These are phyloP conservation scores for Trichophyton simii DNA, from an alignment of 2,329 filamentous ascomycete genomes.

Conservation along the genomic window DNA sequence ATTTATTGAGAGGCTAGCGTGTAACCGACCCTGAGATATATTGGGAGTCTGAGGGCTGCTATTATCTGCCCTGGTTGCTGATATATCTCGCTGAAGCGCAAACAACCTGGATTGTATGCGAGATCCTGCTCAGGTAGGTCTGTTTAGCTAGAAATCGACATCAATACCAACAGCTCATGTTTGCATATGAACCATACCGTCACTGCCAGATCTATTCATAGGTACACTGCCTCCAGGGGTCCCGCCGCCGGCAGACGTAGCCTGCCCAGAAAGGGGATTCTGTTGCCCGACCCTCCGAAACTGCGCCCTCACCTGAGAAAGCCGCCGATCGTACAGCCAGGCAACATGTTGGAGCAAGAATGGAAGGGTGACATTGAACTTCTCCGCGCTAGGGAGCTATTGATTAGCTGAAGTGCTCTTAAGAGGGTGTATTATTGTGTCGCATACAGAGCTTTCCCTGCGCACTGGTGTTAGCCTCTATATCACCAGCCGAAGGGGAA, in stretches of 20 bases:
- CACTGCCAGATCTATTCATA: constrained; percentile 22
- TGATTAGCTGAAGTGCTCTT: neutral
- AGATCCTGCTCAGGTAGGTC: constrained; percentile 20
- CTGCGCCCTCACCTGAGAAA: constrained; percentile 79
- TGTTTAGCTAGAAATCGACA: neutral
- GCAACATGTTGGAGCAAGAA: constrained; percentile 89
- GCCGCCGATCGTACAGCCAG: constrained; percentile 83
- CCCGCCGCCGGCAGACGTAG: constrained; percentile 31
- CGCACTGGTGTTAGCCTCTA: constrained; percentile 14
- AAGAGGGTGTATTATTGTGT: neutral
- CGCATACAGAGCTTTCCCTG: constrained; percentile 63
- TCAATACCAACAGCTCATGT: neutral
- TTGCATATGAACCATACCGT: constrained; percentile 17
- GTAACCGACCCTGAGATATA: neutral
- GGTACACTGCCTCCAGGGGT: constrained; percentile 25
- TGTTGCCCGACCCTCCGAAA: constrained; percentile 53
- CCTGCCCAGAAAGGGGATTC: constrained; percentile 26
- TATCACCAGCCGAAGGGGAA: neutral
- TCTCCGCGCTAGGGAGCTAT: constrained; percentile 43
- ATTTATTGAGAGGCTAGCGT: too few relatives aligned
- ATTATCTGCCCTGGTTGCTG: neutral
- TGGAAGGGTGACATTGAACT: constrained; percentile 72
- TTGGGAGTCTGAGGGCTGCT: neutral
- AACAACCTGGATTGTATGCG: constrained; percentile 29
- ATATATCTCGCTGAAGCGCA: neutral